Conservation (phyloP, 2,329 filamentous ascomycete species). For the Paramyrothecium roridum region DNA sequence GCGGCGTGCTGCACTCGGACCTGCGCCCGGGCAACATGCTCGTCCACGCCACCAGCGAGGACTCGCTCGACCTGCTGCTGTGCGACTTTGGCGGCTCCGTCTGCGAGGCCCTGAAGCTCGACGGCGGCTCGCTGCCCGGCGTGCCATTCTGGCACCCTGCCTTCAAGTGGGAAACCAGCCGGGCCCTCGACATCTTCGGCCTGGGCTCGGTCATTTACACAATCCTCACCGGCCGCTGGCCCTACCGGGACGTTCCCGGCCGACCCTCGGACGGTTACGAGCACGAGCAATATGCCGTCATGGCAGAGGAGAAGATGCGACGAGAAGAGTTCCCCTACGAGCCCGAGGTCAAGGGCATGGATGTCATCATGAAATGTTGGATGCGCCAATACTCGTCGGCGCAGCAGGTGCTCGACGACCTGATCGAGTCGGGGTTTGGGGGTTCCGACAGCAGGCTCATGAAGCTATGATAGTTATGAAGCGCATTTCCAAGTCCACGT, state of each 20-base stretch:
- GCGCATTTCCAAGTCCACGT: too few relatives aligned
- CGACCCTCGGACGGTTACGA: too few relatives aligned
- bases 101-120: conserved; percentile 22
- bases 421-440: too few relatives aligned
- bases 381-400: too few relatives aligned
- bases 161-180: neutral
- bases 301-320: too few relatives aligned
- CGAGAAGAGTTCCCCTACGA: too few relatives aligned
- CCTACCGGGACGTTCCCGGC: neutral
- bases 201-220: neutral
- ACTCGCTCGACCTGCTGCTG: conserved; percentile 22
- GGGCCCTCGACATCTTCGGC: neutral
- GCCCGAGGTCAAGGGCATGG: too few relatives aligned
- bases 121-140: conserved; percentile 21
- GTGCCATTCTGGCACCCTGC: conserved; percentile 10
- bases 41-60: conserved; percentile 17
- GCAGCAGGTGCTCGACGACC: too few relatives aligned
- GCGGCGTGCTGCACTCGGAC: conserved; percentile 28
- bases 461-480: too few relatives aligned
- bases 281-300: too few relatives aligned
- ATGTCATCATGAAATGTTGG: too few relatives aligned
- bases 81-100: conserved; percentile 28
- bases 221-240: neutral
- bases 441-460: too few relatives aligned
- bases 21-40: conserved; percentile 26